Evolutionary conservation across 169 alveolate species (phyloP).

Genomic region (Perkinsus chesapeaki): DNA sequence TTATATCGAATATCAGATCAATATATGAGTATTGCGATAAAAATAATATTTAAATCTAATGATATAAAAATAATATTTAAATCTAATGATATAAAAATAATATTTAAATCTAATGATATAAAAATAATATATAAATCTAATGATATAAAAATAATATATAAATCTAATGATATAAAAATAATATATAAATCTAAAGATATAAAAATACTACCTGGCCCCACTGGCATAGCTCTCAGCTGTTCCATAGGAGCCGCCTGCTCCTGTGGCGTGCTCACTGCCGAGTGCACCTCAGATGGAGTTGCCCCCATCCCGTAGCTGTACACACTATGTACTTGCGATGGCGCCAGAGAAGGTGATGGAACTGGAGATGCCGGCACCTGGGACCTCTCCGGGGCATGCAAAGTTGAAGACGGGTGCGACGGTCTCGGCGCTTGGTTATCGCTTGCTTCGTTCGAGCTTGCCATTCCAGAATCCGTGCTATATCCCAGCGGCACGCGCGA

Average conservation of each 20-base stretch:
- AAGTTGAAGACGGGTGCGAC: not conserved
- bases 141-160: too few relatives aligned
- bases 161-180: too few relatives aligned
- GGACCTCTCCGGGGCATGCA: not conserved
- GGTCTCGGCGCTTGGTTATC: not conserved
- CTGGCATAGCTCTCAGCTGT: not conserved
- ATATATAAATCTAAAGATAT: too few relatives aligned
- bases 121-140: too few relatives aligned
- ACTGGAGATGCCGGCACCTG: not conserved
- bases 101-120: too few relatives aligned
- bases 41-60: too few relatives aligned
- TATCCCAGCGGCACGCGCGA: not conserved
- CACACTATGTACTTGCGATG: not conserved
- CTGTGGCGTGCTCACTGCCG: not conserved
- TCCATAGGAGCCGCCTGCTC: not conserved
- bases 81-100: too few relatives aligned
- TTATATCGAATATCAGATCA: too few relatives aligned
- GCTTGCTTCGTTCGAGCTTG: not conserved
- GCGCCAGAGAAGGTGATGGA: not conserved
- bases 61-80: too few relatives aligned
- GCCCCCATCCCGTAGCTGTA: not conserved
- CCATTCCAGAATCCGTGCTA: not conserved
- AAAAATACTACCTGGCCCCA: not conserved
- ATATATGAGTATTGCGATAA: too few relatives aligned
- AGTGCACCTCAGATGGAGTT: not conserved